A percentile compares a stretch with the other conserved stretches of the same genome.
phyloP scores from a whole-genome alignment of 2,329 filamentous ascomycete genomes.

The Cryphonectria parasitica region DNA sequence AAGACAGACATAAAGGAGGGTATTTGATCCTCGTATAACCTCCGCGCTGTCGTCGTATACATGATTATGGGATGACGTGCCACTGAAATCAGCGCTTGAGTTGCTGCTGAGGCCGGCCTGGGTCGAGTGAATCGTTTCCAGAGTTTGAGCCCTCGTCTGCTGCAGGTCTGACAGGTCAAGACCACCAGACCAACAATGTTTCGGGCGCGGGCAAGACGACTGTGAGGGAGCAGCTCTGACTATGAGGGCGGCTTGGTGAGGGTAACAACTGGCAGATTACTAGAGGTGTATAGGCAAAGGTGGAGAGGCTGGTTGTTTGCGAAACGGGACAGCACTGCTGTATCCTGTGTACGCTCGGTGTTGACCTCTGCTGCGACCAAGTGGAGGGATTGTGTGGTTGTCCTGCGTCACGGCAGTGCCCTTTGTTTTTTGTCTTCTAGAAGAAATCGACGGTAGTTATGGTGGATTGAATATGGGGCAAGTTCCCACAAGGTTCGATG shows the following conservation, averaged over 20 bases:
- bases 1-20: constrained; percentile 78
- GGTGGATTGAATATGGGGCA: constrained; percentile 7
- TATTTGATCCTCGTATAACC: constrained; percentile 71
- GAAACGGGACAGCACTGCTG: constrained; percentile 55
- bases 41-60: constrained; percentile 64
- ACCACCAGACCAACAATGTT: constrained; percentile 15
- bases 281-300: background rate
- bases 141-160: constrained; percentile 4
- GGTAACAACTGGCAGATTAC: constrained; percentile 19
- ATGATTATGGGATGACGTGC: constrained; percentile 45
- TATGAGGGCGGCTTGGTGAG: constrained; percentile 14
- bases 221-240: constrained; percentile 3
- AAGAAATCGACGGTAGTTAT: constrained; percentile 12
- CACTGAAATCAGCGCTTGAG: constrained; percentile 16
- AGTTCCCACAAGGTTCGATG: background rate
- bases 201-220: constrained; percentile 13
- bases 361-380: constrained; percentile 21
- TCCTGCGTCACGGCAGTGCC: constrained; percentile 17
- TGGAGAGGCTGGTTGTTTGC: constrained; percentile 25
- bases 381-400: constrained; percentile 10
- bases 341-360: constrained; percentile 45
- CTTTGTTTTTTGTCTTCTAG: constrained; percentile 27
- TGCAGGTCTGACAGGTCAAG: constrained; percentile 8
- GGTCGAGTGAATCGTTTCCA: constrained; percentile 15
- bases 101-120: constrained; percentile 15